These are phyloP conservation scores for Xylaria sp. DNA, from an alignment of 2,329 filamentous ascomycete species.

Conservation along the genomic window DNA sequence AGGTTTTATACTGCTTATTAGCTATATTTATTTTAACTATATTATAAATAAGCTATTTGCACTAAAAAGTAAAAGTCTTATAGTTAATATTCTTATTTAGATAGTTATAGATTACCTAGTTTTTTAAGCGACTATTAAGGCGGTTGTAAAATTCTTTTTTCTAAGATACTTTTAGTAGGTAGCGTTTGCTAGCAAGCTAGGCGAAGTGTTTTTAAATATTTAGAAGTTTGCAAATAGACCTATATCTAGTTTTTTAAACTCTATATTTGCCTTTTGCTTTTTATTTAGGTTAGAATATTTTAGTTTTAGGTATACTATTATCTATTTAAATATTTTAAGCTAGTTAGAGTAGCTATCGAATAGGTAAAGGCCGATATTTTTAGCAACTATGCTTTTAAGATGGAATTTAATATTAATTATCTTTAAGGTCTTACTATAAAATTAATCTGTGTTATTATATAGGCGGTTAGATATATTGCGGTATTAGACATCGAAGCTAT, in stretches of 20 bases:
- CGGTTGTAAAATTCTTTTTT: not conserved
- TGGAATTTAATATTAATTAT: not conserved
- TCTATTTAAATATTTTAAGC: too few species aligned
- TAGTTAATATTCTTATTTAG: not conserved
- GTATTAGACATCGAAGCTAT: not conserved
- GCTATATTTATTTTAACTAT: not conserved
- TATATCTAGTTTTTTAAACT: not conserved
- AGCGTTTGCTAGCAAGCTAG: not conserved
- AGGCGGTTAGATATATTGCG: too few species aligned
- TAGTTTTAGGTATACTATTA: too few species aligned
- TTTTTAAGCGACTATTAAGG: not conserved
- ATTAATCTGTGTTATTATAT: not conserved
- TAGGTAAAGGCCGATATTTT: not conserved
- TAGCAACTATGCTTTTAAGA: not conserved
- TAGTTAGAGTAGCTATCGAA: not conserved
- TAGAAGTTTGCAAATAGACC: not conserved
- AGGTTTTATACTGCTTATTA: not conserved
- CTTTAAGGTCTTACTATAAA: too few species aligned
- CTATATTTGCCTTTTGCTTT: not conserved
- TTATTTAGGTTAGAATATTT: not conserved
- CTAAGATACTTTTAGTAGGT: not conserved
- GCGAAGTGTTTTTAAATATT: not conserved
- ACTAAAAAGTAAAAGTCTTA: not conserved
- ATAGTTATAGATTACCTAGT: not conserved
- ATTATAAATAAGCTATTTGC: not conserved